Percentiles rank a stretch among this genome's conserved stretches.
Conservation (phyloP, 306 rosid genomes). For the Vigna radiata region DNA sequence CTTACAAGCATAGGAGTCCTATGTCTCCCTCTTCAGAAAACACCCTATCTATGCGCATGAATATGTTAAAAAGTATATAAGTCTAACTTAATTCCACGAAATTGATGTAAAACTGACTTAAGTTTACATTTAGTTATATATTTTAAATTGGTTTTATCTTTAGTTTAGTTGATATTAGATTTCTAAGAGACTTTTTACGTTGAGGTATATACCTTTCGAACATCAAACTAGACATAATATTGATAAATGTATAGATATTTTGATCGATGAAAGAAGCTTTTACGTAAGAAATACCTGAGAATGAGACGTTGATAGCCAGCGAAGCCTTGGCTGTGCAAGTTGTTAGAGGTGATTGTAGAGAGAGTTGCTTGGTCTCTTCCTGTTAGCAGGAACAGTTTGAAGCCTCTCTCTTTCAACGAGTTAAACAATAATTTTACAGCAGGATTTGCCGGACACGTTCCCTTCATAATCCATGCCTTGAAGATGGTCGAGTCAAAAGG, state of each 20-base stretch:
- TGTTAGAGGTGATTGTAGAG: constrained; percentile 56
- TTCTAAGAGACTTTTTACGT: no score
- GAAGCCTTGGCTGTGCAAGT: constrained; percentile 73
- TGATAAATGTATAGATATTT: no score
- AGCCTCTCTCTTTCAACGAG: constrained; percentile 53
- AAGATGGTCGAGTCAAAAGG: constrained; percentile 72
- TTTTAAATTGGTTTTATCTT: no score
- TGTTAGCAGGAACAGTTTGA: constrained; percentile 71
- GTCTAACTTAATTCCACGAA: no score
- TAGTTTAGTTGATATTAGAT: no score
- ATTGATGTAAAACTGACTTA: no score
- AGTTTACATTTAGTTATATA: no score
- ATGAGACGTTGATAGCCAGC: constrained; percentile 72
- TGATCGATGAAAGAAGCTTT: not conserved
- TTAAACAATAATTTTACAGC: constrained; percentile 48
- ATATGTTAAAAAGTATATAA: no score
- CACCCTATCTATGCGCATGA: no score
- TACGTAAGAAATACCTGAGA: constrained; percentile 49
- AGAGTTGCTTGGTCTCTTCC: constrained; percentile 73
- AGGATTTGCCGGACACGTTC: constrained; percentile 62
- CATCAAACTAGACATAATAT: no score
- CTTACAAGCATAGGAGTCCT: not conserved
- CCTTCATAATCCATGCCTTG: constrained; percentile 73
- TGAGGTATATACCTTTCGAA: no score
- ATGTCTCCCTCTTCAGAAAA: no score